These are phyloP conservation scores for Metschnikowia lachancei DNA, from an alignment of 805 yeast genomes.

Conservation along the genomic window DNA sequence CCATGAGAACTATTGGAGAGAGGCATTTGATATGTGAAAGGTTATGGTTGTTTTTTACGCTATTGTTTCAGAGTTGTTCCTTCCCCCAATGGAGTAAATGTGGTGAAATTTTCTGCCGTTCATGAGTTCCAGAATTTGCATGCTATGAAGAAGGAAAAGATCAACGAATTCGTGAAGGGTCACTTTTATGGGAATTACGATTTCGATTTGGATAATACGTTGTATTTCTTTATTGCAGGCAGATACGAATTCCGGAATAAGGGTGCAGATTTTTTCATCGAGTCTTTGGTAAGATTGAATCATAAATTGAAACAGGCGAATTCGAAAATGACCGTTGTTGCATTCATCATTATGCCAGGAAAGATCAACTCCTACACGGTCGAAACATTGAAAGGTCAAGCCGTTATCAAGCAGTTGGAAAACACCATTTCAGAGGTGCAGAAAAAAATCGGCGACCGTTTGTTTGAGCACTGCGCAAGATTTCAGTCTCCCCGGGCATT, in stretches of 20 bases:
- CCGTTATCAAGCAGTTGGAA: constrained; percentile 88
- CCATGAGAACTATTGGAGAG: constrained; percentile 58
- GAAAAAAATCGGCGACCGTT: constrained; percentile 75
- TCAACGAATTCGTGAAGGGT: constrained; percentile 92
- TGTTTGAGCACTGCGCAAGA: constrained; percentile 87
- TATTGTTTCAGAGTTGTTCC: too few species aligned
- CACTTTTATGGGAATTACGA: constrained; percentile 97
- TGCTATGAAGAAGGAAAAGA: constrained; percentile 85
- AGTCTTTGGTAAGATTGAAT: constrained; percentile 86
- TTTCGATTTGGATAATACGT: constrained; percentile 88
- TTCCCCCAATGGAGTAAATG: constrained; percentile 97
- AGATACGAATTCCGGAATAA: constrained; percentile 95
- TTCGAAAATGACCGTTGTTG: constrained; percentile 90
- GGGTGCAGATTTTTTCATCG: constrained; percentile 94
- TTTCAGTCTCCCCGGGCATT: too few species aligned
- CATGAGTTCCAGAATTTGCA: constrained; percentile 98
- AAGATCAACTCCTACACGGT: constrained; percentile 90
- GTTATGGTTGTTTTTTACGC: too few species aligned
- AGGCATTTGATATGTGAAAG: constrained; percentile 14
- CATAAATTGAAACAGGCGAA: constrained; percentile 78
- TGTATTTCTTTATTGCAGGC: constrained; percentile 95
- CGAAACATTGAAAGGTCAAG: constrained; percentile 94
- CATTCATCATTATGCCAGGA: constrained; percentile 98
- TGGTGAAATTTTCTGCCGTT: constrained; percentile 93
- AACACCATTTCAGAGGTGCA: constrained; percentile 87